Conservation (phyloP, 1,284 basidiomycete species). For the Rhodotorula sp. region DNA sequence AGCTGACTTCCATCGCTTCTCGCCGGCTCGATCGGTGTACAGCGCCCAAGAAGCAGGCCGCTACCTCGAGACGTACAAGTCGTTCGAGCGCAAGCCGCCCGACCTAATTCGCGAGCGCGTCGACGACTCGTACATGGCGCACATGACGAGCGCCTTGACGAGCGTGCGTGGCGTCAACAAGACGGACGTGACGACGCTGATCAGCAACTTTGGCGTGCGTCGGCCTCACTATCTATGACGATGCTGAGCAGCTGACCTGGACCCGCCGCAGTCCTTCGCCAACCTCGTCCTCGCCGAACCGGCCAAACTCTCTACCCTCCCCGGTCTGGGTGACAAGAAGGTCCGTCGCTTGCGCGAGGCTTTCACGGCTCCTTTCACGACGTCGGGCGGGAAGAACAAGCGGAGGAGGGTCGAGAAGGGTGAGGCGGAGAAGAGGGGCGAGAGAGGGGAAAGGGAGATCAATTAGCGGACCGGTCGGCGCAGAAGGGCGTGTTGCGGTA, state of each 20-base stretch:
- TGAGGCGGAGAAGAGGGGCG: slow-evolving; percentile 9
- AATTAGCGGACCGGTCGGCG: background rate
- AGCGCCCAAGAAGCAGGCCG: slow-evolving; percentile 87
- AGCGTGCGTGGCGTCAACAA: slow-evolving; percentile 92
- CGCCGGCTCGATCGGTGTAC: background rate
- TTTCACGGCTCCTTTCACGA: slow-evolving; percentile 47
- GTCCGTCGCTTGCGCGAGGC: slow-evolving; percentile 63
- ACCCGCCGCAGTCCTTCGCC: slow-evolving; percentile 68
- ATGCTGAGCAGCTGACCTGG: background rate
- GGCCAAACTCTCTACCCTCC: slow-evolving; percentile 74
- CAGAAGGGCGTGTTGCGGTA: too few relatives aligned
- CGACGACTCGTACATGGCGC: slow-evolving; percentile 79
- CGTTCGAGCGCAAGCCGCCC: slow-evolving; percentile 89
- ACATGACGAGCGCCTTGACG: slow-evolving; percentile 81
- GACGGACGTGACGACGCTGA: slow-evolving; percentile 90
- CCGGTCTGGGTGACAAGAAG: slow-evolving; percentile 93
- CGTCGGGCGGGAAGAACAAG: background rate
- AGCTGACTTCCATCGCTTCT: background rate
- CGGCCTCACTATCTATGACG: background rate
- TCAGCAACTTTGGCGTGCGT: slow-evolving; percentile 87
- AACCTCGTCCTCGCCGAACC: slow-evolving; percentile 69
- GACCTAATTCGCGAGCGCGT: slow-evolving; percentile 90
- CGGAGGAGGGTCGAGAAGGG: background rate
- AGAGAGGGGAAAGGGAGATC: slow-evolving; percentile 6
- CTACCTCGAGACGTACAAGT: slow-evolving; percentile 88